Evolutionary conservation across 768 basidiomycete species (phyloP), one percentile per base, ranked within the genome.

Genomic region (Mycena sanguinolenta): DNA sequence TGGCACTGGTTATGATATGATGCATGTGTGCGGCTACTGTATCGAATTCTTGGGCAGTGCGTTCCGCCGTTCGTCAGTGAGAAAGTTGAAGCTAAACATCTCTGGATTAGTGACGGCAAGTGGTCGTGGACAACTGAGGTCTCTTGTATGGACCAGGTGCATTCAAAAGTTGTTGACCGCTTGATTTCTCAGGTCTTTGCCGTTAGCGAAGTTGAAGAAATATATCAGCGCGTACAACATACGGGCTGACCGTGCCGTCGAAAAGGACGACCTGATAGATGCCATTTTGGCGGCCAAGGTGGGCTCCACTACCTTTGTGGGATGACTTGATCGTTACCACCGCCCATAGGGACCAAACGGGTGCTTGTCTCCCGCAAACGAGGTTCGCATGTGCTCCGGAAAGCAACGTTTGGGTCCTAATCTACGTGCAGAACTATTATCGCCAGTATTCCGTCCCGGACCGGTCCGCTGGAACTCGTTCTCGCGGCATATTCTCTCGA

Each of bases 201-300:
- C 10, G 6, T 39, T 39, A 39, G 79, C 86, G 53, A 92, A 87
- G 74, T 82, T 95, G 58, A 90, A 88, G 82, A 89, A 87, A 58
- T 95, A 95, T 75, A 85, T 90, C 28, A 86, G 83, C 61, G 91
- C 90, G 7, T 95, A 95, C 72, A 87, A 89, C 65, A 92, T 95
- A 73, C 81, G 83, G 62, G 84, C 87, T 21, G 87, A 84, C 65
- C 86, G 87, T 57, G 88, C 90, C 2, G 83, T 94, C 19, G 94
- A 95, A 78, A 95, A 95, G 79, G 90, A 92, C 60, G 93, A 95
- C 76, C 81, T 95, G 53, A 88, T 95, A 44, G 91, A 93, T 59
- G 87, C 84, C 46, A 86, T 92, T 54, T 53, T 93, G 76, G 76
- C 74, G 16, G 84, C 83, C 17, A 84, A 84, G 75, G 93, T 93